Evolutionary conservation across 1,139 yeast species (phyloP), one percentile per base, ranked within the genome.

Genomic region (Taiozyma sp.): DNA sequence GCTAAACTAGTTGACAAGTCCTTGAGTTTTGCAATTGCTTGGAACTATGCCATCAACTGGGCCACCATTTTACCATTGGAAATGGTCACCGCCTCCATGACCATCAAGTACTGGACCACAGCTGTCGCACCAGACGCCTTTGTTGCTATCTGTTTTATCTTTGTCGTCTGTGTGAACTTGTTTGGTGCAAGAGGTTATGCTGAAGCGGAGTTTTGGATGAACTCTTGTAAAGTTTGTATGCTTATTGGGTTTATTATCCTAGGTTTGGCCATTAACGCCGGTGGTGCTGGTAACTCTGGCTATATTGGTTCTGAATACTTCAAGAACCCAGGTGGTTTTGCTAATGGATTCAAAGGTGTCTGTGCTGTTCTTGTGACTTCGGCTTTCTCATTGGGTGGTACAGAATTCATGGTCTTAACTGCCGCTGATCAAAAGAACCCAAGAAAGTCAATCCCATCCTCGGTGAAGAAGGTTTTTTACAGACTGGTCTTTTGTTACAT

Each of bases 381-480:
- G 8, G 90, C 96, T 8, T 89, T 87, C 66, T 81, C 96, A 8
- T 84, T 87, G 62, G 89, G 90, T 45, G 95, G 95, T 56, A 80
- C 87, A 46, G 95, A 87, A 69, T 75, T 87, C 64, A 86, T 86
- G 52, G 95, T 95, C 50, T 73, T 90, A 57, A 91, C 96, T 22
- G 91, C 96, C 39, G 90, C 95, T 22, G 96, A 90, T 70, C 84
- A 93, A 44, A 75, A 75, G 45, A 83, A 87, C 66, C 96, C 96
- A 50, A 71, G 80, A 59, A 76, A 75, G 61, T 72, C 86, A 4
- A 74, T 87, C 50, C 90, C 92, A 51, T 71, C 74, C 53, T 90
- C 91, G 39, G 80, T 81, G 56, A 84, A 84, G 65, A 90, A 83
- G 62, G 89, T 84, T 23, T 80, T 83, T 67, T 84, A 87, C 84